A percentile compares a stretch with the other conserved stretches of the same genome.
phyloP scores from a whole-genome alignment of 306 rosid species.

The Begonia fuchsioides region DNA sequence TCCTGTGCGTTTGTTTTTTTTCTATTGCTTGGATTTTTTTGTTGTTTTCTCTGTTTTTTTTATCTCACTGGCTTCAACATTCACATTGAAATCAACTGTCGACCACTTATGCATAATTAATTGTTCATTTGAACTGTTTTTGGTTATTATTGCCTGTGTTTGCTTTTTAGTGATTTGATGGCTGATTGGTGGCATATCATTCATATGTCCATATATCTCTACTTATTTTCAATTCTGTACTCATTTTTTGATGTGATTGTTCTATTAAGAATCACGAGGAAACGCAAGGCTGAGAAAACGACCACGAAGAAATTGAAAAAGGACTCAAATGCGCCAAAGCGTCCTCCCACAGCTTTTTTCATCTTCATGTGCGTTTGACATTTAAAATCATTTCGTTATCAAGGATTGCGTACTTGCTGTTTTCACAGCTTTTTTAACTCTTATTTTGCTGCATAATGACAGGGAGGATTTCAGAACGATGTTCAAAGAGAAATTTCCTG shows the following conservation, averaged over 20 bases:
- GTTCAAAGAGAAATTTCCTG: slow-evolving; percentile 19
- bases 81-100: no score
- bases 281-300: slow-evolving; percentile 15
- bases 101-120: no score
- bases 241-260: background rate
- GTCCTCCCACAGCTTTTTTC: slow-evolving; percentile 22
- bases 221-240: background rate
- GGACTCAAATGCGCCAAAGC: slow-evolving; percentile 25
- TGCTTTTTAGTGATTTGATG: no score
- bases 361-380: slow-evolving; percentile 15
- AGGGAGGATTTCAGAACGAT: slow-evolving; percentile 30
- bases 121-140: no score
- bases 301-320: slow-evolving; percentile 16
- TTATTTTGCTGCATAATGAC: slow-evolving; percentile 1
- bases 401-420: background rate
- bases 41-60: background rate
- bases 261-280: slow-evolving; percentile 13
- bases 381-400: background rate
- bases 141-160: no score
- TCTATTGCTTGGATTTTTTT: background rate
- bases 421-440: background rate
- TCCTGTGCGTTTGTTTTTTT: background rate
- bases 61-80: background rate
- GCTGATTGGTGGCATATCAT: no score
- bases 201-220: background rate